Conservation (phyloP, 768 basidiomycete genomes). For the Pisolithus orientalis region DNA sequence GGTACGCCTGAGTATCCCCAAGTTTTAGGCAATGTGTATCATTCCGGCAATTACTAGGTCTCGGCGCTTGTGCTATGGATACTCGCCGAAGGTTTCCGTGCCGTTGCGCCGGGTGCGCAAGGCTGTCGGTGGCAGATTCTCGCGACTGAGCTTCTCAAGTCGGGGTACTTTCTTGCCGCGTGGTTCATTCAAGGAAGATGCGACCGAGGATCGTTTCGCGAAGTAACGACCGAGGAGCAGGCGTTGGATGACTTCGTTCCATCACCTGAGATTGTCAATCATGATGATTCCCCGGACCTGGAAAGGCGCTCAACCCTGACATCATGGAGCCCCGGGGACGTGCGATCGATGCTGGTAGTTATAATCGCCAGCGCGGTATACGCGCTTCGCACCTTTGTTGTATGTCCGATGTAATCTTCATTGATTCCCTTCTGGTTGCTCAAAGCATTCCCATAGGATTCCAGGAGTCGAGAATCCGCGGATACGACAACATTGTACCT, state of each 20-base stretch:
- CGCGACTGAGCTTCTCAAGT: constrained; percentile 15
- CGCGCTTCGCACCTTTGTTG: constrained; percentile 11
- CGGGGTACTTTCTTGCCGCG: constrained; percentile 8
- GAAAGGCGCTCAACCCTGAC: constrained; percentile 1
- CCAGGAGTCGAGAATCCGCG: constrained; percentile 11
- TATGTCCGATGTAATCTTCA: constrained; percentile 10
- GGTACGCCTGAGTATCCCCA: background rate
- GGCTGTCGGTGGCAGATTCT: constrained; percentile 10
- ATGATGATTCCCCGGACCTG: constrained; percentile 1
- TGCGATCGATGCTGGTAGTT: constrained; percentile 12
- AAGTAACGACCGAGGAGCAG: constrained; percentile 4
- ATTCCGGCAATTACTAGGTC: background rate
- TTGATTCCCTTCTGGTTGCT: background rate
- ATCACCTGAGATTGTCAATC: constrained; percentile 6
- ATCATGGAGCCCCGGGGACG: constrained; percentile 3
- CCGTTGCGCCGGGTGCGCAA: constrained; percentile 1
- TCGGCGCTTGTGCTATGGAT: constrained; percentile 11
- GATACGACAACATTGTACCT: constrained; percentile 20
- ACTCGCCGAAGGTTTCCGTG: constrained; percentile 8
- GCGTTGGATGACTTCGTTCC: constrained; percentile 4
- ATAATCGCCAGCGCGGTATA: constrained; percentile 9
- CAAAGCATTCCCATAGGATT: constrained; percentile 11
- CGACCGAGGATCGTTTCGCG: background rate
- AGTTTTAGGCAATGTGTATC: background rate
- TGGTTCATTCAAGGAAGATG: constrained; percentile 8